phyloP scores from a whole-genome alignment of 192 early-diverging fungal genomes.

The Pilaira anomala region DNA sequence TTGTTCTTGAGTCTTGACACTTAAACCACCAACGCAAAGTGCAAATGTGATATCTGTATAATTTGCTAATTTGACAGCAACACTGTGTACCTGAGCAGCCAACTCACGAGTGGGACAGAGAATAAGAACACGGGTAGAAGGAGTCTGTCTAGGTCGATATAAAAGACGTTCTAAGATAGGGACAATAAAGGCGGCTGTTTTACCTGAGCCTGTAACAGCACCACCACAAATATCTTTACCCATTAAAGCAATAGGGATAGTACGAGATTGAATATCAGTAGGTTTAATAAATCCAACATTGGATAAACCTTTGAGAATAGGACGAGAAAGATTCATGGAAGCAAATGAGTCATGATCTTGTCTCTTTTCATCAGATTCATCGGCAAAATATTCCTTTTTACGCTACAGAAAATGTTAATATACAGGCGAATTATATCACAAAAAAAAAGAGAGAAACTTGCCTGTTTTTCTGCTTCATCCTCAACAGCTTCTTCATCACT shows the following conservation, averaged over 20 bases:
- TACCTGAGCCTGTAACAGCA: conserved; percentile 97
- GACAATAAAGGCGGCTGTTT: conserved; percentile 95
- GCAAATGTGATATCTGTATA: conserved; percentile 87
- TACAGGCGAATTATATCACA: too few species aligned
- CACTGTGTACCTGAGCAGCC: conserved; percentile 94
- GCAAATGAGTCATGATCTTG: conserved; percentile 79
- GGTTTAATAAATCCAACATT: conserved; percentile 89
- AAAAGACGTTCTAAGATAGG: conserved; percentile 93
- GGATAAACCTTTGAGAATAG: conserved; percentile 88
- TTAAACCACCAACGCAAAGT: conserved; percentile 91
- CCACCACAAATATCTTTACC: conserved; percentile 98
- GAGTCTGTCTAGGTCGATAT: conserved; percentile 76
- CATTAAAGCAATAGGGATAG: conserved; percentile 92
- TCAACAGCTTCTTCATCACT: conserved; percentile 35
- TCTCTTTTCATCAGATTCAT: conserved; percentile 39
- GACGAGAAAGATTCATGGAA: conserved; percentile 89
- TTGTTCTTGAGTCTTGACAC: conserved; percentile 78
- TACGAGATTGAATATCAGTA: conserved; percentile 87
- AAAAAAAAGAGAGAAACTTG: background rate
- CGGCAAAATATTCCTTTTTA: conserved; percentile 62
- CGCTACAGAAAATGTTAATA: conserved; percentile 34
- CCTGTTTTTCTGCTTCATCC: conserved; percentile 35
- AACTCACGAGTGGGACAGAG: conserved; percentile 97
- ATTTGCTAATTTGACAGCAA: conserved; percentile 77
- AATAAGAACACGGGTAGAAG: conserved; percentile 84